Evolutionary conservation across 2,329 filamentous ascomycete species (phyloP), one percentile per base, ranked within the genome.

Genomic region (Xylaria sp.): DNA sequence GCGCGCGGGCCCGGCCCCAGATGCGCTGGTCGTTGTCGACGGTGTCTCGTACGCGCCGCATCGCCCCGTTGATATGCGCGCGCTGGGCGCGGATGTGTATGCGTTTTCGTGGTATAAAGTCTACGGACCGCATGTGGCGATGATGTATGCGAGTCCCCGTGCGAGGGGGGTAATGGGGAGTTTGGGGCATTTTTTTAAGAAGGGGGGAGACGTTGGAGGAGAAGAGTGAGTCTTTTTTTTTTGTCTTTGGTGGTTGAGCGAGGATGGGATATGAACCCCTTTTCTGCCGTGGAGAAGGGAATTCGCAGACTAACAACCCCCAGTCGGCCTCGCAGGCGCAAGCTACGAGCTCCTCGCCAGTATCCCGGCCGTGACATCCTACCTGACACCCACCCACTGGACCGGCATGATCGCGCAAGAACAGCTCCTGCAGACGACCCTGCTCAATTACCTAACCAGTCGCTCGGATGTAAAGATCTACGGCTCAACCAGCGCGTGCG

Each of bases 31-130:
- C 1, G 86, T 82, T 64, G 88, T 92, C 4, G 90, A 93, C 72
- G 89, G 85, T 1, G 90, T 92, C 0, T 87, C 88, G 2, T 91
- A 85, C 68, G 89, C 89, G 0, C 90, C 90, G 0, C 90, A 93
- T 71, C 79, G 88, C 3, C 77, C 77, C 6, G 74, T 93, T 9
- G 86, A 93, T 70, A 86, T 92, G 3, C 79, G 83, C 63, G 83
- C 76, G 0, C 77, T 91, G 0, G 88, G 81, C 0, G 86, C 88
- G 0, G 90, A 93, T 69, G 86, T 92, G 66, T 93, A 92, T 71
- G 75, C 80, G n/a, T 91, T 92, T 69, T 86, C 81, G 0, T 92
- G 89, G 89, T 92, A 92, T 75, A 93, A 93, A 71, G 83, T 92
- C 1, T 92, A 89, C 69, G 90, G 89, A 0, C 89, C 90, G 0